Base-by-base conservation (phyloP, 495 filamentous ascomycete species). In the Xylaria acuta region DNA sequence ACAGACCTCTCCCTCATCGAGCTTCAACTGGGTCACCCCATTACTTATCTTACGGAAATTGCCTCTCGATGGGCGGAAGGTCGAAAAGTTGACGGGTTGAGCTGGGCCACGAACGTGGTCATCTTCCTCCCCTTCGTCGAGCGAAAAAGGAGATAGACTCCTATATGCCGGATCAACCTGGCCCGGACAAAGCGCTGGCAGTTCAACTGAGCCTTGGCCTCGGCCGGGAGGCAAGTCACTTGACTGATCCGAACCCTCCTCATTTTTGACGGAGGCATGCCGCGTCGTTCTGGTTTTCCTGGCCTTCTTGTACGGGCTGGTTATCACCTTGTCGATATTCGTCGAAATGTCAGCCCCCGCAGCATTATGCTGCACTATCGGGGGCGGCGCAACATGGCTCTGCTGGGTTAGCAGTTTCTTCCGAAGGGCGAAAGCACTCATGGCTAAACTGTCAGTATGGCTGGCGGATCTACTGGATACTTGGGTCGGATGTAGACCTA, bases 371-470 rank as follows among this genome's bases (percentile, higher is more conserved):
- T 34, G 34, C 6, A 47, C 38, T 20, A 18, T 12, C n/a, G 27
- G 43, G 36, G 74, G 16, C 20, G 68, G 36, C 5, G 65, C 30
- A 70, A 51, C 22, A 14, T 73, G 47, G 49, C 38, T 62, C 51
- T 74, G 73, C 43, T 78, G 75, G 30, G 38, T 71, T 53, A 81
- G 75, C 5, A 86, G 77, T 45, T 76, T 83, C 74, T 83, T 82
- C 11, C 86, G 81, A 20, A 85, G 83, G 20, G 86, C 85, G 75
- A 87, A 84, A 20, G 86, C 86, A 73, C 86, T 88, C 75, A 87
- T 76, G 12, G 75, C 85, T 86, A 16, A 12, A 41, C 7, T 18
- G 38, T 73, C 32, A 43, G 43, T n/a, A 69, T 38, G 45, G 38
- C 5, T 38, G 22, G 25, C 30, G n/a, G 40, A 47, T 12, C 25